A percentile compares a stretch with the other conserved stretches of the same genome.
Conservation (phyloP, 225 moss, liverwort and hornwort genomes). For the Thuidium tamariscinum region DNA sequence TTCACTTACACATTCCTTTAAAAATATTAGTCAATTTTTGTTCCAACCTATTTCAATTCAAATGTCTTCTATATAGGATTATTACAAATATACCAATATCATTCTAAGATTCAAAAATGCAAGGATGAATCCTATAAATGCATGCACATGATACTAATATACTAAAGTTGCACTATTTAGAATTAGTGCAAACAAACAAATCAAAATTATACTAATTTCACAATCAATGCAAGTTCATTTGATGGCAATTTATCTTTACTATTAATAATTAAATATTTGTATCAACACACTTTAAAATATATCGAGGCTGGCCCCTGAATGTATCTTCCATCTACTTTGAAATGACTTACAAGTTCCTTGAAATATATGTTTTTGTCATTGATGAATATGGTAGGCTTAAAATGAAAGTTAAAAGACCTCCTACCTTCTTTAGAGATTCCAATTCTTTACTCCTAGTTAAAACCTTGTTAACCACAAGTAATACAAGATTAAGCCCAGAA, state of each 20-base stretch:
- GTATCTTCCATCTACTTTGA: too few relatives aligned
- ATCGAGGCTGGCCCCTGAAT: not conserved
- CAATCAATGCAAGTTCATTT: not conserved
- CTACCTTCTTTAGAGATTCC: not conserved
- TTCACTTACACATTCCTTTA: accelerated
- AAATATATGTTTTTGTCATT: too few relatives aligned
- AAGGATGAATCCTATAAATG: not conserved
- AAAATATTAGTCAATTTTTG: accelerated
- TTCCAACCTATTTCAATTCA: too few relatives aligned
- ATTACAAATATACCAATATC: not conserved
- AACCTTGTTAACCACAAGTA: not conserved
- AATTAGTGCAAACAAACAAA: not conserved
- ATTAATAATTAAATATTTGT: not conserved
- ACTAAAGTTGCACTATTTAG: not conserved
- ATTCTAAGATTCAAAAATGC: not conserved
- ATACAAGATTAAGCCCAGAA: too few relatives aligned
- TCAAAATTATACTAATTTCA: accelerated
- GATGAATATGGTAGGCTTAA: too few relatives aligned
- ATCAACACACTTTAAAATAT: not conserved
- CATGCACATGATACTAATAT: not conserved
- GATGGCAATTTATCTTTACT: not conserved
- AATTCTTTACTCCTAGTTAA: not conserved
- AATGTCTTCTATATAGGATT: too few relatives aligned
- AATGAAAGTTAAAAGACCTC: accelerated
- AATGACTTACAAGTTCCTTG: too few relatives aligned